Evolutionary conservation across 441 rosid genomes (phyloP).

Genomic region (Hypseocharis bilobata): DNA sequence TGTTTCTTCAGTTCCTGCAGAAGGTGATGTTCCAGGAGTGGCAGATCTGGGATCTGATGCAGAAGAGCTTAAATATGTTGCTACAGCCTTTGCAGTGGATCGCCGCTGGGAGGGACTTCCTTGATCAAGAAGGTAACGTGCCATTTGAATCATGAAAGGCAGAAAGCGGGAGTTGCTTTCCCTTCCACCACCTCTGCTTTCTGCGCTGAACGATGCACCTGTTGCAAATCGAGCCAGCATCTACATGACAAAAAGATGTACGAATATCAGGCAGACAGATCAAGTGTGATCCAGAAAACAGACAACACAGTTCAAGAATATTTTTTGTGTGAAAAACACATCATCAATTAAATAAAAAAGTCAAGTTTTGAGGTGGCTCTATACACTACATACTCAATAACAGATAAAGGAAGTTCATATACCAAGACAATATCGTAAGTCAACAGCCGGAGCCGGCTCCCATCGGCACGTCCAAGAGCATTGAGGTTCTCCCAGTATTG

Average conservation of each 20-base stretch:
- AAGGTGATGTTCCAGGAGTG: slow-evolving; percentile 47
- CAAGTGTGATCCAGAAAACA: neutral
- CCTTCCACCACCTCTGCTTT: slow-evolving; percentile 93
- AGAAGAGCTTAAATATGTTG: slow-evolving; percentile 56
- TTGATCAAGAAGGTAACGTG: slow-evolving; percentile 89
- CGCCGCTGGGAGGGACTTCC: slow-evolving; percentile 70
- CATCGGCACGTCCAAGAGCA: slow-evolving; percentile 95
- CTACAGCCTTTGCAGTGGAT: slow-evolving; percentile 78
- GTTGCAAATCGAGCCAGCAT: slow-evolving; percentile 99
- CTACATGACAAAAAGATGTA: slow-evolving; percentile 30
- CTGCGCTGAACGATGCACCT: slow-evolving; percentile 89
- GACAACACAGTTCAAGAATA: neutral
- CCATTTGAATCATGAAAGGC: slow-evolving; percentile 99
- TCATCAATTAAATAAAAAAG: neutral
- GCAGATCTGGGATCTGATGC: slow-evolving; percentile 47
- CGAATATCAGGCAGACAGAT: neutral
- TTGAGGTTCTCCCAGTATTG: slow-evolving; percentile 98
- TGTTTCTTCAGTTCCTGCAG: slow-evolving; percentile 73
- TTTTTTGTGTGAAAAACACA: neutral
- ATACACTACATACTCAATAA: neutral
- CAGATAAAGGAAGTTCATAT: slow-evolving; percentile 10
- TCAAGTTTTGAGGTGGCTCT: neutral
- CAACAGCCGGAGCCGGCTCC: slow-evolving; percentile 86
- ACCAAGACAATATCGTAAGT: slow-evolving; percentile 98
- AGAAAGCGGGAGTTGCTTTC: slow-evolving; percentile 97